Evolutionary conservation across 495 filamentous ascomycete genomes (phyloP).

Genomic region (Massariosphaeria phaeospora): DNA sequence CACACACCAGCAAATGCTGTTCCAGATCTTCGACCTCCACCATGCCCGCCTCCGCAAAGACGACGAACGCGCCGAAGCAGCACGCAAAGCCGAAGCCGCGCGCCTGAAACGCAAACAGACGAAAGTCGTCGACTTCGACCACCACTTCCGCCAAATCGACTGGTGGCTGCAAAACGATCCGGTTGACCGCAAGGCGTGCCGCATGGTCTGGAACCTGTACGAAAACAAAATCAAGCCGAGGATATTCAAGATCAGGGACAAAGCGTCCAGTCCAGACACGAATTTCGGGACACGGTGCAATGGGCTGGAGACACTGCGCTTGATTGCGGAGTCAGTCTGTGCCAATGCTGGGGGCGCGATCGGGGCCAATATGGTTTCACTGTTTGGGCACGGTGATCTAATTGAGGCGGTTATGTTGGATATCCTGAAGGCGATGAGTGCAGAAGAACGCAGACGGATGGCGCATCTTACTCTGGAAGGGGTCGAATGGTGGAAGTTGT

Average conservation of each 20-base stretch:
- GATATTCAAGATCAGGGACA: background rate
- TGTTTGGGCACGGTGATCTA: background rate
- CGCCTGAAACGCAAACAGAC: background rate
- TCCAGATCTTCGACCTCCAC: background rate
- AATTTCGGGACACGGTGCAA: constrained; percentile 1
- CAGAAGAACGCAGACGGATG: background rate
- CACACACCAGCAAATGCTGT: background rate
- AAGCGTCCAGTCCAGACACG: background rate
- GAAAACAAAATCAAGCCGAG: background rate
- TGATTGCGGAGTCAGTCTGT: background rate
- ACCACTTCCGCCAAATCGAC: background rate
- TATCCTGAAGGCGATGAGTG: background rate
- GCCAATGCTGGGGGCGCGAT: background rate
- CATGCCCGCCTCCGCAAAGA: background rate
- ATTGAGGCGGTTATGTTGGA: background rate
- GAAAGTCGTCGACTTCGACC: background rate
- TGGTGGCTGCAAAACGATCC: background rate
- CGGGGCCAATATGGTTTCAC: background rate
- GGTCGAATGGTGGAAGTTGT: constrained; percentile 2
- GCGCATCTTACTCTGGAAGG: background rate
- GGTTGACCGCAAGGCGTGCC: background rate
- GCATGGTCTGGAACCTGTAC: background rate
- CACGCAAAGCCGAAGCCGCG: background rate
- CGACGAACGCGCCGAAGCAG: background rate
- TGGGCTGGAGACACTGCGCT: constrained; percentile 4